These are phyloP conservation scores for Centella asiatica DNA, from an alignment of 129 eudicot species.

Conservation along the genomic window DNA sequence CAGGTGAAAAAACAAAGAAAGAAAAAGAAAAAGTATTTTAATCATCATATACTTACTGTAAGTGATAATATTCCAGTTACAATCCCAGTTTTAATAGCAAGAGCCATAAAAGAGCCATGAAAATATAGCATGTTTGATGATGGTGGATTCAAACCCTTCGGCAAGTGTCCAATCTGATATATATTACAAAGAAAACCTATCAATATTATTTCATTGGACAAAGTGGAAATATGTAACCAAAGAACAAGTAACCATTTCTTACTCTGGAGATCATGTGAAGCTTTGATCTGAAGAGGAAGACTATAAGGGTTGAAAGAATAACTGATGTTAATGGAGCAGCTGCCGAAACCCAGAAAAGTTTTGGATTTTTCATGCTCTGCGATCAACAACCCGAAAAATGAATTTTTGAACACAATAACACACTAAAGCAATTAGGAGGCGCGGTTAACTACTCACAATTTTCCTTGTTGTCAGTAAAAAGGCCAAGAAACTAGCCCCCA, in stretches of 20 bases:
- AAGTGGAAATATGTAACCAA: neutral
- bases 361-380: conserved; percentile 76
- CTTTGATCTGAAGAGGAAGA: conserved; percentile 56
- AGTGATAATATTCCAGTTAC: conserved; percentile 88
- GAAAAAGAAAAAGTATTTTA: neutral
- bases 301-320: conserved; percentile 71
- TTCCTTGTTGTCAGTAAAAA: conserved; percentile 61
- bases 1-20: neutral
- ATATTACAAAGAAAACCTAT: neutral
- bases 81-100: conserved; percentile 83
- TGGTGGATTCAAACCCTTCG: conserved; percentile 89
- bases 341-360: conserved; percentile 91
- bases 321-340: conserved; percentile 95
- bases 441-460: conserved; percentile 43
- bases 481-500: conserved; percentile 73
- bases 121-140: conserved; percentile 85
- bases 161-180: conserved; percentile 75
- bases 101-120: conserved; percentile 50
- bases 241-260: conserved; percentile 21
- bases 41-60: conserved; percentile 70
- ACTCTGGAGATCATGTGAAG: conserved; percentile 52
- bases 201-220: neutral
- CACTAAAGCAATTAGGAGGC: neutral
- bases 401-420: too few relatives aligned
- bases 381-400: conserved; percentile 9